Evolutionary conservation across 176 grass and related monocot species (phyloP).

Genomic region (Paspalum vaginatum): DNA sequence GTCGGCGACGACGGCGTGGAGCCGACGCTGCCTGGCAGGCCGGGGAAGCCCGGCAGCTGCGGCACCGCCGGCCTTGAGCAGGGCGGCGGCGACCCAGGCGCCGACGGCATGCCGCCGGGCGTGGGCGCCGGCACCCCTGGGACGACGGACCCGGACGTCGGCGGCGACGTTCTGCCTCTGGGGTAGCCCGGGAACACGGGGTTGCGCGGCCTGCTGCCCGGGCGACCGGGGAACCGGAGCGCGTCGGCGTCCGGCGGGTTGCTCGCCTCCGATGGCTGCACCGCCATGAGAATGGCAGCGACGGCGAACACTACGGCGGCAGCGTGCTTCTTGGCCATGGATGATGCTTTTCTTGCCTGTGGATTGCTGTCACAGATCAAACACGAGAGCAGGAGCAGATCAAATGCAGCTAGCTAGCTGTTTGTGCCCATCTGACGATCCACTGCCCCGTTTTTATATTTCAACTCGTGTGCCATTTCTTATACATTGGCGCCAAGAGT

Average conservation of each 20-base stretch:
- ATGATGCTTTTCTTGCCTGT: not conserved
- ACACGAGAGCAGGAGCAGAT: not conserved
- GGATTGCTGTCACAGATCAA: not conserved
- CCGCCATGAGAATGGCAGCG: not conserved
- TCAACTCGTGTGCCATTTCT: not conserved
- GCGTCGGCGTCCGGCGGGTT: not conserved
- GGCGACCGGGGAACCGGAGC: conserved; percentile 30
- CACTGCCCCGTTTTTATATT: not conserved
- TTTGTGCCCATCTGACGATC: too few species aligned
- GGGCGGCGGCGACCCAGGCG: not conserved
- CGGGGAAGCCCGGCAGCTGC: conserved; percentile 34
- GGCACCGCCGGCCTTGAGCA: not conserved
- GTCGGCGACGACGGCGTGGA: conserved; percentile 1
- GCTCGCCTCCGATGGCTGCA: not conserved
- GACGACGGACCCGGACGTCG: not conserved
- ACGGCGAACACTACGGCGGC: not conserved
- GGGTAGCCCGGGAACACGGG: conserved; percentile 40
- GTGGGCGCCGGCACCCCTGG: not conserved
- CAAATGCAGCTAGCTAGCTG: not conserved
- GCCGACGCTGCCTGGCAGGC: not conserved
- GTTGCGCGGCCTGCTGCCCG: conserved; percentile 29
- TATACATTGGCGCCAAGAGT: not conserved
- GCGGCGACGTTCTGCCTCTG: not conserved
- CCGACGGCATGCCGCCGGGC: not conserved
- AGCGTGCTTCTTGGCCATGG: not conserved